Conservation (phyloP, 2,329 filamentous ascomycete genomes). For the Mycosphaerella sp. region DNA sequence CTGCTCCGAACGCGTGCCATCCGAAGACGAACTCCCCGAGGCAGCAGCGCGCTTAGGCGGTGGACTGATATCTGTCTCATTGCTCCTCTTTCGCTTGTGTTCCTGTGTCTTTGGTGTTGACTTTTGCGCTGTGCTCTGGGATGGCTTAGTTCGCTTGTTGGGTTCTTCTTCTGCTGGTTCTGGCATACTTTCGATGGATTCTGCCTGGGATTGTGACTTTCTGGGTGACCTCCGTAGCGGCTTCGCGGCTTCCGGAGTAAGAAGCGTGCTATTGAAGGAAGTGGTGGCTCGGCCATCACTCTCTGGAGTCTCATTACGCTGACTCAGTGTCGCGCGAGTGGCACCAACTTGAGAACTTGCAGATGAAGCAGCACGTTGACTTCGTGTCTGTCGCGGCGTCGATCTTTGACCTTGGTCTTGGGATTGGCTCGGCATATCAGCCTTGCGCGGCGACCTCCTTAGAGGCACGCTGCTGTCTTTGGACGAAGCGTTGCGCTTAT, state of each 20-base stretch:
- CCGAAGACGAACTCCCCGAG: not conserved
- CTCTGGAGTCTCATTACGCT: conserved; percentile 2
- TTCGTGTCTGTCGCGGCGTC: conserved; percentile 3
- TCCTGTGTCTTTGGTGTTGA: conserved; percentile 1
- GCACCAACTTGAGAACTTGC: not conserved
- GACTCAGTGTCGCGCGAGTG: not conserved
- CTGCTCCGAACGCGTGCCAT: not conserved
- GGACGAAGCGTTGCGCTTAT: conserved; percentile 5
- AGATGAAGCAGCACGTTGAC: conserved; percentile 1
- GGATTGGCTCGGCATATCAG: conserved; percentile 1
- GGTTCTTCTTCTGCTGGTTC: not conserved
- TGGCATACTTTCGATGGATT: not conserved
- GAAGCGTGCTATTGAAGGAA: conserved; percentile 9
- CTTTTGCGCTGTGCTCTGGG: not conserved
- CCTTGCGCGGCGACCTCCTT: conserved; percentile 12
- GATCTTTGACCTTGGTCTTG: not conserved
- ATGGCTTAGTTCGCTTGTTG: not conserved
- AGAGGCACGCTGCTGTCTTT: conserved; percentile 9
- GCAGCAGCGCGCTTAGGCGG: not conserved
- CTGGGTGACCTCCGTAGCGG: conserved; percentile 9
- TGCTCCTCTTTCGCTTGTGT: not conserved
- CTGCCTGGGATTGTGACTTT: conserved; percentile 9
- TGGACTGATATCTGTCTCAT: not conserved
- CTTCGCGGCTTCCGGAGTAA: conserved; percentile 9
- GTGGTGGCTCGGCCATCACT: not conserved